Evolutionary conservation across 108 stramenopile genomes (phyloP), one percentile per base, ranked within the genome.

Genomic region (Aurantiochytrium sp.): DNA sequence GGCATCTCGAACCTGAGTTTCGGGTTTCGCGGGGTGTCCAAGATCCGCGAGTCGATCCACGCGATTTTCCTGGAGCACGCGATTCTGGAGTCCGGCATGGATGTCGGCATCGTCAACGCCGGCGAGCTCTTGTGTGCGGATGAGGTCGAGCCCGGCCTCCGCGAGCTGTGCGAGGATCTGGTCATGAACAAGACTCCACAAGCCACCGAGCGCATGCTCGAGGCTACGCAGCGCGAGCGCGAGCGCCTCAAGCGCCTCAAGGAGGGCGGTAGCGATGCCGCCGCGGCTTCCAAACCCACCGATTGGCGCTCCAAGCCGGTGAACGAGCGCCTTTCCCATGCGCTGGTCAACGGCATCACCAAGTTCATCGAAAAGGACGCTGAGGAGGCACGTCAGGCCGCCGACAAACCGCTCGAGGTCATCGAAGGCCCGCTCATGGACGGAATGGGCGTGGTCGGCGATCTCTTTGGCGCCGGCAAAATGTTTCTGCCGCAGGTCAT

Each of bases 401-500:
- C 86, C 19, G 89, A 87, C 54, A 94, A 91, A 73, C 97, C 99
- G 65, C 93, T 99, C 85, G 94, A 97, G 27, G 98, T 99, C 31
- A 99, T 99, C 90, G 99, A 99, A 90, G 99, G 99, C 17, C 99
- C 99, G 21, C 91, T 99, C 19, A 99, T 99, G 99, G 95, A 96
- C 87, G 99, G 99, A 55, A 99, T 99, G 99, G 98, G 98, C 89
- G 93, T 98, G 5, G 97, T 99, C 42, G 99, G 99, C 12, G 99
- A 99, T 91, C 91, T 99, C 50, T 99, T 99, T 88, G 99, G 99
- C 37, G 90, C 97, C 48, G 99, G 99, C 59, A 99, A 99, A 90
- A 99, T 99, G 99, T 99, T 99, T 88, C 92, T 99, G 86, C 99
- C 99, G 39, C 99, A 99, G 94, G 99, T 99, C 55, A 99, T 99